Conservation (phyloP, 352 stramenopile genomes). For the Phytophthora melonis region DNA sequence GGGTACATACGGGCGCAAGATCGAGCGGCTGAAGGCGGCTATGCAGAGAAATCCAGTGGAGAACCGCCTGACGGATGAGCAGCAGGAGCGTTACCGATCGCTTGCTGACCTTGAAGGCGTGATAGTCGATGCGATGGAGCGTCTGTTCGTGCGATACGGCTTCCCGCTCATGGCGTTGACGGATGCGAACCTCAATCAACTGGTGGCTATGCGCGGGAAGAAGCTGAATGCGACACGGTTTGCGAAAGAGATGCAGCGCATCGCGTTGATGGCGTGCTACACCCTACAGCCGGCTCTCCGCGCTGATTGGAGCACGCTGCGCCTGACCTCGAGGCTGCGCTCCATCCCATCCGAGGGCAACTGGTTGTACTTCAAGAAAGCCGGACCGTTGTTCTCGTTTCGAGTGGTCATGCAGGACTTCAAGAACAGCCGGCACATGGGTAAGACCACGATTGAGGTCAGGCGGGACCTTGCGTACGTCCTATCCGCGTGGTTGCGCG, state of each 20-base stretch:
- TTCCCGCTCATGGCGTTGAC: neutral
- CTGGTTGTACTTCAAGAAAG: neutral
- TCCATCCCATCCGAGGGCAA: slow-evolving; percentile 1
- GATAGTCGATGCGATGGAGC: neutral
- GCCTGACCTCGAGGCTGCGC: neutral
- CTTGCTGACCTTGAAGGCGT: neutral
- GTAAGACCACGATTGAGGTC: too few relatives aligned
- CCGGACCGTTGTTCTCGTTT: neutral
- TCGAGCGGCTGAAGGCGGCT: neutral
- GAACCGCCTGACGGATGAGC: neutral
- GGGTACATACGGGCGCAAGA: neutral
- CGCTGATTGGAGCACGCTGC: neutral
- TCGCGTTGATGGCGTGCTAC: neutral
- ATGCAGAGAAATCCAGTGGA: neutral
- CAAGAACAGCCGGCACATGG: too few relatives aligned
- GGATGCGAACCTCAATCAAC: neutral
- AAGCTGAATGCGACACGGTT: neutral
- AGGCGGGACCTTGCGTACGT: too few relatives aligned
- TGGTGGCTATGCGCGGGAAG: neutral
- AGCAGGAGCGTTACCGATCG: neutral
- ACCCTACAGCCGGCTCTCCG: neutral
- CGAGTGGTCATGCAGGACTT: too few relatives aligned
- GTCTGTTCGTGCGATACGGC: neutral
- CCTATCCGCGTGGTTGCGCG: too few relatives aligned
- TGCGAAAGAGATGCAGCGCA: neutral